phyloP scores from a whole-genome alignment of 2,329 filamentous ascomycete genomes.

The Exophiala mesophila region DNA sequence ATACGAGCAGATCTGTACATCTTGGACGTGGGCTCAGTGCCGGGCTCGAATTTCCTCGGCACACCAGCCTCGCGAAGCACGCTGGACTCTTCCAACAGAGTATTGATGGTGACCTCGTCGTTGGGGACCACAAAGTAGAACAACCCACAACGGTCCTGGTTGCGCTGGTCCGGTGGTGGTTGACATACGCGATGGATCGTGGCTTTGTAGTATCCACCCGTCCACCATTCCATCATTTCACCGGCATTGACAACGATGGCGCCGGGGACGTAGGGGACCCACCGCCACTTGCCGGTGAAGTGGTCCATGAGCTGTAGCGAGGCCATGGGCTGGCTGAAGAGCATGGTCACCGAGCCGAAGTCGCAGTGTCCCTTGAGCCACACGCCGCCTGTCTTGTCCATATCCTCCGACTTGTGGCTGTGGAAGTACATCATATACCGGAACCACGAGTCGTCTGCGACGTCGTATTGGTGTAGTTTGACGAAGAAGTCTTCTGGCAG shows the following conservation, averaged over 20 bases:
- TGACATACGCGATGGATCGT: conserved; percentile 43
- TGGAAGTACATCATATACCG: conserved; percentile 43
- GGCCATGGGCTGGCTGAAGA: conserved; percentile 46
- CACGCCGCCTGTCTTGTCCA: conserved; percentile 35
- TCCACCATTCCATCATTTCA: conserved; percentile 43
- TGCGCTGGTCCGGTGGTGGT: conserved; percentile 39
- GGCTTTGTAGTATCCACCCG: conserved; percentile 45
- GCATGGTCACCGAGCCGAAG: conserved; percentile 43
- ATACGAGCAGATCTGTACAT: conserved; percentile 1
- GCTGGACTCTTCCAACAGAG: conserved; percentile 1
- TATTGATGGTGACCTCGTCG: conserved; percentile 36
- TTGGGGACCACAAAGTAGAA: conserved; percentile 31
- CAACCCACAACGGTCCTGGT: conserved; percentile 40
- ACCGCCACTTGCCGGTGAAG: conserved; percentile 45
- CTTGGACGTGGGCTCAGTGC: conserved; percentile 2
- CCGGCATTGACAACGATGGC: conserved; percentile 49
- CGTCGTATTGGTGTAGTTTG: conserved; percentile 41
- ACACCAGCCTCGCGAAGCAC: conserved; percentile 5
- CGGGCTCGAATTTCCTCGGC: conserved; percentile 5
- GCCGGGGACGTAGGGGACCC: conserved; percentile 42
- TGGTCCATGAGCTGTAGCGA: conserved; percentile 45
- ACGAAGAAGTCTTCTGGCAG: conserved; percentile 43
- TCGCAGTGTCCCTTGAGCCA: conserved; percentile 48
- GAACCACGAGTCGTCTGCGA: conserved; percentile 44
- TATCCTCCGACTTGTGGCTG: conserved; percentile 31